These are phyloP conservation scores for Alternaria sp. DNA, from an alignment of 2,329 filamentous ascomycete genomes.

Conservation along the genomic window DNA sequence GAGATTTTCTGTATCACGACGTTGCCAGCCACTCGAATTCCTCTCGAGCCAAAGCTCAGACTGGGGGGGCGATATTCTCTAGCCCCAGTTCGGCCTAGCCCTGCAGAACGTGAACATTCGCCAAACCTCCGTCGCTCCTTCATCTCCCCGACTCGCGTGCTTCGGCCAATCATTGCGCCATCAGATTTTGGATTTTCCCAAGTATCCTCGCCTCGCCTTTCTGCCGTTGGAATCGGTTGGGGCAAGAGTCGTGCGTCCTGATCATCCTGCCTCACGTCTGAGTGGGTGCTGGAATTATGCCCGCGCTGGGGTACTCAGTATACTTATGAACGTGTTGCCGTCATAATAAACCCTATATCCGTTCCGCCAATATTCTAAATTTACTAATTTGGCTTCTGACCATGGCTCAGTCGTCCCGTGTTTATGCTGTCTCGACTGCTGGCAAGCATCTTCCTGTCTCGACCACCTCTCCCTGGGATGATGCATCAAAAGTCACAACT, in stretches of 20 bases:
- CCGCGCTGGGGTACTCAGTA: background rate
- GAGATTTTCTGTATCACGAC: conserved; percentile 23
- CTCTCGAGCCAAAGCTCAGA: conserved; percentile 13
- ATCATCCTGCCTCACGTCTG: conserved; percentile 15
- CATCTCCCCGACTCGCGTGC: conserved; percentile 49
- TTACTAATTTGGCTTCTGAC: background rate
- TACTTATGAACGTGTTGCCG: conserved; percentile 4
- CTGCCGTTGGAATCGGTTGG: conserved; percentile 10
- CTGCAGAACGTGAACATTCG: conserved; percentile 24
- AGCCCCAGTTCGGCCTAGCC: conserved; percentile 25
- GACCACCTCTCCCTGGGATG: conserved; percentile 4
- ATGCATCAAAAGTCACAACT: conserved; percentile 11
- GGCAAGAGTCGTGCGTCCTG: conserved; percentile 5
- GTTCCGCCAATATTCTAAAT: background rate
- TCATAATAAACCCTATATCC: background rate
- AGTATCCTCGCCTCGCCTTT: conserved; percentile 15
- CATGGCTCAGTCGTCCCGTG: background rate
- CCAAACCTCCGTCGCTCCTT: conserved; percentile 44
- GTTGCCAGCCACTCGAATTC: conserved; percentile 19
- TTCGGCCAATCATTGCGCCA: conserved; percentile 34
- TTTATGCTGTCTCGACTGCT: conserved; percentile 1
- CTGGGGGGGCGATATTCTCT: conserved; percentile 19
- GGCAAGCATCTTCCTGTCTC: background rate
- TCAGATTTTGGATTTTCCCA: conserved; percentile 20
- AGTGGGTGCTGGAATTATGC: conserved; percentile 5